Percentiles rank a stretch among this genome's conserved stretches.
Evolutionary conservation across 2,329 filamentous ascomycete genomes (phyloP).

Genomic region (Corynespora cassiicola): DNA sequence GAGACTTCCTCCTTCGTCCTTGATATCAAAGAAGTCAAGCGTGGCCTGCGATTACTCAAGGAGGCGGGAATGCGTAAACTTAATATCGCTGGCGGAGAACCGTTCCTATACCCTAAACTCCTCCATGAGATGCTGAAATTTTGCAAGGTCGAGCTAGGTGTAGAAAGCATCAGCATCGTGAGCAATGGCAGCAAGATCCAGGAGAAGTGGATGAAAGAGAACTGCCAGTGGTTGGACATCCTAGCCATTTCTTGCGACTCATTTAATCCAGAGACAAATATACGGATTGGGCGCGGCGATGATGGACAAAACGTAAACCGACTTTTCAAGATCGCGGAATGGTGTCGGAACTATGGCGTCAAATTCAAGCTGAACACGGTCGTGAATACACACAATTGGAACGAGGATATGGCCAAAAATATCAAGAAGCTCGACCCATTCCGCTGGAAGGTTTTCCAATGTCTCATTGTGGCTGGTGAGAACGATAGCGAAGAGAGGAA

Average conservation of each 20-base stretch:
- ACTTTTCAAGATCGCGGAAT: conserved; percentile 52
- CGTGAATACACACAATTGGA: conserved; percentile 55
- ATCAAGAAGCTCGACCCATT: conserved; percentile 54
- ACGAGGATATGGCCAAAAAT: conserved; percentile 49
- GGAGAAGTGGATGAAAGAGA: conserved; percentile 50
- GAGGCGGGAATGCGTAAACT: conserved; percentile 62
- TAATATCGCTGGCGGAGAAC: conserved; percentile 64
- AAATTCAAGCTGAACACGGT: conserved; percentile 67
- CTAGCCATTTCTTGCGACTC: conserved; percentile 64
- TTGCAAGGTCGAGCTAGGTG: conserved; percentile 55
- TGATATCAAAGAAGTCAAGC: conserved; percentile 49
- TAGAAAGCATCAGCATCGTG: conserved; percentile 62
- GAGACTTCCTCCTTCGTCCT: conserved; percentile 56
- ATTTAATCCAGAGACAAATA: conserved; percentile 59
- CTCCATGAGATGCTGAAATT: conserved; percentile 54
- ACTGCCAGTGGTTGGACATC: conserved; percentile 58
- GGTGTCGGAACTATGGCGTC: conserved; percentile 56
- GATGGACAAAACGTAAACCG: conserved; percentile 50
- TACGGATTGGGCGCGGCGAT: conserved; percentile 54
- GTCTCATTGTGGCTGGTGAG: conserved; percentile 60
- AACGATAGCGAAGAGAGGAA: conserved; percentile 51
- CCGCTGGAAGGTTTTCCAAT: conserved; percentile 64
- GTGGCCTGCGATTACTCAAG: conserved; percentile 54
- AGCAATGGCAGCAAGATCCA: conserved; percentile 60
- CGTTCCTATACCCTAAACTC: conserved; percentile 57